Evolutionary conservation across 176 grass and related monocot species (phyloP).

Genomic region (Leersia perrieri): DNA sequence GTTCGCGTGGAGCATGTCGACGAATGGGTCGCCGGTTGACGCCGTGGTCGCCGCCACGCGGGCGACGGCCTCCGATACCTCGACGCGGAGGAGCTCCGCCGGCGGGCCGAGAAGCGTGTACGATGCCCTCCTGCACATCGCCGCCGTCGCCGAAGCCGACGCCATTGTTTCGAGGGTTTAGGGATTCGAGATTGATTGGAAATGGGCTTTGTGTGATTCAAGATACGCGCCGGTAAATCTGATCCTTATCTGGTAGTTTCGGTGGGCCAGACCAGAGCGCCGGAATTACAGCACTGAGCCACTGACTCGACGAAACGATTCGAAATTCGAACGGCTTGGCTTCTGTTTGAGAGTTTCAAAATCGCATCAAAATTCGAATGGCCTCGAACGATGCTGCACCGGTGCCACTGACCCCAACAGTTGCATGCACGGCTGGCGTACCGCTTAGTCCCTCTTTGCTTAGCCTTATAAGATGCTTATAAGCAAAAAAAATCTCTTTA

Average conservation of each 20-base stretch:
- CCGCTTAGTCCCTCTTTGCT: too few species aligned
- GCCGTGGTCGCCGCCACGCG: too few species aligned
- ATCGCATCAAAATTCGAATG: background rate
- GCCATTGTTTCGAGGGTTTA: background rate
- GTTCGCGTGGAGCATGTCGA: slow-evolving; percentile 21
- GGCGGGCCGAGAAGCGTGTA: slow-evolving; percentile 59
- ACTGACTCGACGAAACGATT: background rate
- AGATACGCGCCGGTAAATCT: background rate
- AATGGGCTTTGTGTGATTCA: too few species aligned
- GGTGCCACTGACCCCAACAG: too few species aligned
- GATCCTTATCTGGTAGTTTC: background rate
- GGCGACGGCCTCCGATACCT: too few species aligned
- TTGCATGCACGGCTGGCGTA: too few species aligned
- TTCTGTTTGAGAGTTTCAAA: background rate
- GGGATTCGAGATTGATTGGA: background rate
- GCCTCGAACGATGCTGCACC: background rate
- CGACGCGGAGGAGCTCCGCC: slow-evolving; percentile 25
- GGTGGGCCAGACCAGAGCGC: background rate
- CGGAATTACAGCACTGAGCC: background rate
- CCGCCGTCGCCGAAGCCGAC: too few species aligned
- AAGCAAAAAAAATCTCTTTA: too few species aligned
- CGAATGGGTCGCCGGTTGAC: slow-evolving; percentile 17
- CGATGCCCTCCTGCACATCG: background rate
- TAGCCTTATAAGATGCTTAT: too few species aligned
- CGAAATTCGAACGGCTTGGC: background rate